A percentile compares a stretch with the other conserved stretches of the same genome.
Evolutionary conservation across 1,284 basidiomycete genomes (phyloP).

Genomic region (Porodaedalea pini): DNA sequence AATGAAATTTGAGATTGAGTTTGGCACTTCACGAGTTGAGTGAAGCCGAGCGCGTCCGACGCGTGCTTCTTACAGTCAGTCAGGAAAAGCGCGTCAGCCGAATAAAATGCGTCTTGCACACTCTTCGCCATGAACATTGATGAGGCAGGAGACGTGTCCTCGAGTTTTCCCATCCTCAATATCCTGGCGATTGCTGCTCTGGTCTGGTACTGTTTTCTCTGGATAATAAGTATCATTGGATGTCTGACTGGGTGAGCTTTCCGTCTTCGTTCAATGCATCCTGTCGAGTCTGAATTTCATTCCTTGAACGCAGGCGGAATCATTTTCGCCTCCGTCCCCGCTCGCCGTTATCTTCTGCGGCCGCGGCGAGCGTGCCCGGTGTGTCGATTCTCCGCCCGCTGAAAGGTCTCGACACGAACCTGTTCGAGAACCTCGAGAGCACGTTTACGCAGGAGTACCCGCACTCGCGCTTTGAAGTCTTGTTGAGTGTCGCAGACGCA

Average conservation of each 20-base stretch:
- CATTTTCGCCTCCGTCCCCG: constrained; percentile 66
- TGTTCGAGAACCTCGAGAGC: constrained; percentile 91
- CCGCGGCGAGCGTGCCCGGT: constrained; percentile 62
- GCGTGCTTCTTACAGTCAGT: too few species aligned
- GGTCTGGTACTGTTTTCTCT: constrained; percentile 71
- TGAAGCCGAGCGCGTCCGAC: too few species aligned
- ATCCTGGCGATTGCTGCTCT: constrained; percentile 47
- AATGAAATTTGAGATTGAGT: too few species aligned
- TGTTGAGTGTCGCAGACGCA: constrained; percentile 82
- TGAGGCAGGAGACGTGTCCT: neutral
- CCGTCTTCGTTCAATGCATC: constrained; percentile 10
- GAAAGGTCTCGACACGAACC: constrained; percentile 88
- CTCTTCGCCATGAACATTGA: constrained; percentile 8
- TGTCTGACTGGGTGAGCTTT: constrained; percentile 71
- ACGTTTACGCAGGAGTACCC: constrained; percentile 87
- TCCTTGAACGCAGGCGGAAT: constrained; percentile 39
- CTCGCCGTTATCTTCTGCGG: constrained; percentile 56
- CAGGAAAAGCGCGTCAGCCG: neutral
- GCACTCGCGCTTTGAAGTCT: constrained; percentile 83
- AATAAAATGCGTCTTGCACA: neutral
- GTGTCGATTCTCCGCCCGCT: constrained; percentile 90
- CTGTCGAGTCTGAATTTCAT: constrained; percentile 12
- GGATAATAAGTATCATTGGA: constrained; percentile 75
- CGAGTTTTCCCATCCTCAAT: constrained; percentile 4
- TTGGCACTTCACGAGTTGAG: too few species aligned